phyloP scores from a whole-genome alignment of 2,329 filamentous ascomycete genomes.

The Penicillium sp. region DNA sequence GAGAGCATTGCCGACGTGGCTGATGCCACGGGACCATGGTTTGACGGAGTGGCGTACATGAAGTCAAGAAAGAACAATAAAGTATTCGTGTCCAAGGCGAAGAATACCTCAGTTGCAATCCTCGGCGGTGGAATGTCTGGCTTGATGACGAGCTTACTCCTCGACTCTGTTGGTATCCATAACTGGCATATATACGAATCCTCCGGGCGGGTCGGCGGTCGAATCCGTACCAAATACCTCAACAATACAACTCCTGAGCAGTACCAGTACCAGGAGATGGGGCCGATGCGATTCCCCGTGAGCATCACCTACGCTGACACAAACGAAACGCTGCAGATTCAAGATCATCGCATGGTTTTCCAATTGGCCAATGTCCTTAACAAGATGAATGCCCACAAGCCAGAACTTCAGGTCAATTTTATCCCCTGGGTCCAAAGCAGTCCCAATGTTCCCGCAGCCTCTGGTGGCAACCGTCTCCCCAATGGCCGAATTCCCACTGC shows the following conservation, averaged over 20 bases:
- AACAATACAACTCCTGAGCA: slow-evolving; percentile 39
- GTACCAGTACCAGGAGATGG: slow-evolving; percentile 45
- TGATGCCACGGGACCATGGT: slow-evolving; percentile 43
- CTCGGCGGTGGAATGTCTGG: slow-evolving; percentile 41
- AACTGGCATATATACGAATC: slow-evolving; percentile 50
- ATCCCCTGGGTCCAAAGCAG: slow-evolving; percentile 44
- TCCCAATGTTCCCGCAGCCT: slow-evolving; percentile 55
- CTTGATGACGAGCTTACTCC: slow-evolving; percentile 42
- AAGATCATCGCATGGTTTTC: slow-evolving; percentile 47
- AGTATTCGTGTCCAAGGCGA: slow-evolving; percentile 31
- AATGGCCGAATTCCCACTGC: slow-evolving; percentile 56
- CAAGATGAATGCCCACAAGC: slow-evolving; percentile 38
- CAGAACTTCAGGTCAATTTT: slow-evolving; percentile 42
- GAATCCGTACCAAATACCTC: slow-evolving; percentile 47
- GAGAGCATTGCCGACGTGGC: slow-evolving; percentile 35
- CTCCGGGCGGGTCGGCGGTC: slow-evolving; percentile 43
- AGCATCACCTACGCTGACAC: slow-evolving; percentile 42
- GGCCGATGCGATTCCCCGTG: slow-evolving; percentile 48
- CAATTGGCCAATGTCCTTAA: slow-evolving; percentile 46
- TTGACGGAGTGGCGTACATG: slow-evolving; percentile 42
- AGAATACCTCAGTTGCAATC: slow-evolving; percentile 35
- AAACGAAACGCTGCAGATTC: slow-evolving; percentile 45
- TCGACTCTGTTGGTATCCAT: slow-evolving; percentile 46
- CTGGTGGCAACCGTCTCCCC: slow-evolving; percentile 48
- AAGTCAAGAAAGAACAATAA: slow-evolving; percentile 29